Evolutionary conservation across 441 rosid genomes (phyloP), one percentile per base, ranked within the genome.

Genomic region (Adansonia gregorii): DNA sequence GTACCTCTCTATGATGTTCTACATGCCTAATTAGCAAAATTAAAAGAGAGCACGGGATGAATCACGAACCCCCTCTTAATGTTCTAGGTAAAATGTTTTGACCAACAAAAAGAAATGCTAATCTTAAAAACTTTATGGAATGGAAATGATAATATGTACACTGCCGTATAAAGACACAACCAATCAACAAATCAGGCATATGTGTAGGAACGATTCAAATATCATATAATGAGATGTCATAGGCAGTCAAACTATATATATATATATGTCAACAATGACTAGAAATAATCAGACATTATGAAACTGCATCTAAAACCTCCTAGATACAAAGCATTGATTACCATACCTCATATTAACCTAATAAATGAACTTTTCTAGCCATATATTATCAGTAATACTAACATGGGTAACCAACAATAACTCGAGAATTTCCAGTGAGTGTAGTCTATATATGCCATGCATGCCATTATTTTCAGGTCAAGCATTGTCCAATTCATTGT

Each of bases 291-390:
- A 4, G 41, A 35, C 41, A 35, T 35, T 35, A 35, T 4, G 41
- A 35, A 35, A 35, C 49, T 41, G 24, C 49, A 39, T 66, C 70
- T 41, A 66, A 41, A 2, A 39, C n/a, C 49, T 66, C 43, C 51
- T 14, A 66, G 51, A 11, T 41, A 66, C 4, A 35, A 35, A 7
- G 14, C 7, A 66, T 41, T n/a, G 41, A 35, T 35, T 35, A 35
- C 41, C 6, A 35, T 35, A 35, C 41, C 41, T 4, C 73, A 22
- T 49, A 14, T 68, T 49, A 3, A 39, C 54, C 17, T 6, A 48
- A 12, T 68, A 68, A 68, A 11, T 68, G 22, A 66, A 66, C 52
- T 66, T 66, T 35, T 41, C 51, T 1, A 8, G 43, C 70, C 27
- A 66, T 17, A 41, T 67, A 45, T 4, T 8, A 45, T 19, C 43